Conservation (phyloP, 208 protist genomes). For the Crithidia acanthocephali region DNA sequence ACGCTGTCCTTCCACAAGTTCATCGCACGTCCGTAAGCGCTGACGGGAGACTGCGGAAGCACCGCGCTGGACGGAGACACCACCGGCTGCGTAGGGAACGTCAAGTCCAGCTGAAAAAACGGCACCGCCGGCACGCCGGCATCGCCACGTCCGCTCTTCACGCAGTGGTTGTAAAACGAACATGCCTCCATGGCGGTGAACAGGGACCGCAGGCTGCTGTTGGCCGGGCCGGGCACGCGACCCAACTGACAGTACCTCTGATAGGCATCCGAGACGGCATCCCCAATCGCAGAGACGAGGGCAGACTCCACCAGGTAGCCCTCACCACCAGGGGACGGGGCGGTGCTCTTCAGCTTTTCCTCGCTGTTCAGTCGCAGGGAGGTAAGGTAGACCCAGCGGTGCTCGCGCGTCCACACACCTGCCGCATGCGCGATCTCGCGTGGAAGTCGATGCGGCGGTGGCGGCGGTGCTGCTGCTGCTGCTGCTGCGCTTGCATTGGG, state of each 20-base stretch:
- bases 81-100: background rate
- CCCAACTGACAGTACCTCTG: background rate
- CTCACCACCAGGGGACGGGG: slow-evolving; percentile 5
- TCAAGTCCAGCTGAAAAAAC: slow-evolving; percentile 4
- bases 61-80: background rate
- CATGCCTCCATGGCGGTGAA: background rate
- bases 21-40: background rate
- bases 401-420: slow-evolving; percentile 5
- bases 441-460: no score
- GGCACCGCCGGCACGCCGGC: background rate
- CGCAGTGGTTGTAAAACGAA: slow-evolving; percentile 5
- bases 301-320: slow-evolving; percentile 4
- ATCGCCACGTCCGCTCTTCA: background rate
- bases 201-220: slow-evolving; percentile 5
- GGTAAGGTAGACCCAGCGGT: slow-evolving; percentile 23
- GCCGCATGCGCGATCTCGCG: no score
- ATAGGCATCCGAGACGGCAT: slow-evolving; percentile 1
- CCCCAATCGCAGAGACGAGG: slow-evolving; percentile 1
- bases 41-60: background rate
- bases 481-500: background rate
- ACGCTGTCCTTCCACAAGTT: background rate
- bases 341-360: background rate
- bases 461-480: background rate
- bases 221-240: background rate
- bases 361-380: background rate